Base-by-base conservation (phyloP, 331 rosid species). In the Pyrus hybrid region DNA sequence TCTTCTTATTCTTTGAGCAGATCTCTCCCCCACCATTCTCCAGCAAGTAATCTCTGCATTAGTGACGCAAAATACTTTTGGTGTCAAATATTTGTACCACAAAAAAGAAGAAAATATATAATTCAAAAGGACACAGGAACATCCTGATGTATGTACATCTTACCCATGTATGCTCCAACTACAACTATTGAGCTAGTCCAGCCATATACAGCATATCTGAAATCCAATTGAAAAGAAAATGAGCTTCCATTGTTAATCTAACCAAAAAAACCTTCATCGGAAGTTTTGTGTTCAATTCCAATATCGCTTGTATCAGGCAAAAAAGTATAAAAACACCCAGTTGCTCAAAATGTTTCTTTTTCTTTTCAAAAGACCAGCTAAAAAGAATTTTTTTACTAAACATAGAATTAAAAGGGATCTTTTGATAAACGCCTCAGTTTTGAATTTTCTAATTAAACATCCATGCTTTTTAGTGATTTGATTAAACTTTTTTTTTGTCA, bases 21-120 rank as follows among this genome's bases (percentile, higher is more conserved):
- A 80, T 67, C 97, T 63, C 78, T 90, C 98, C 63, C 97, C 98
- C 32, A 93, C 97, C 81, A 91, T 63, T 79, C 97, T 93, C 97
- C 97, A 93, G 77, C 98, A 93, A 16, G 96, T 81, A 77, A 93
- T 87, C 87, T 93, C 98, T 93, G 94, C 78, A 81, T 77, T 81
- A 68, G 16, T 17, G 49, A 43, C 45, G 49, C 41, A 63, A 18
- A 69, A 41, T 8, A 12, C 14, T 43, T 33, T 70, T 71, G 75
- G 64, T 13, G 18, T 17, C 30, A 57, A 35, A 71, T 58, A 71
- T 1, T 62, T 71, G 71, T 65, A 10, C 77, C 68, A 56, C 22
- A 23, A 58, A n/a, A 51, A 26, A 3, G 7, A 22, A 23, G 13
- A 32, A 30, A 47, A 20, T 8, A 22, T 1, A 13, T 5, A 7